Conservation (phyloP, 768 basidiomycete species). For the Harrya chromipes region DNA sequence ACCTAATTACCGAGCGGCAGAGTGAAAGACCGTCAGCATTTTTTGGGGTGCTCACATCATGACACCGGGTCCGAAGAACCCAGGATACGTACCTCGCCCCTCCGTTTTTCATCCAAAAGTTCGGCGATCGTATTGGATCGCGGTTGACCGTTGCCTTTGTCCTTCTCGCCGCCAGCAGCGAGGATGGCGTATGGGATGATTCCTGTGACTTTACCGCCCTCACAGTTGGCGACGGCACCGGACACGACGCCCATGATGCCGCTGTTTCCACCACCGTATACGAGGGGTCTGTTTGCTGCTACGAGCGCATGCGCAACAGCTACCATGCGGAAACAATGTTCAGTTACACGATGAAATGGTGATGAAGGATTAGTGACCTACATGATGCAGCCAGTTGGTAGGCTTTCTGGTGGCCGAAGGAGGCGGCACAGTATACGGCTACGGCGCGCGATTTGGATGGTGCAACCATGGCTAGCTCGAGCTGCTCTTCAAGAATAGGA, state of each 20-base stretch:
- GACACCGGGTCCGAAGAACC: background rate
- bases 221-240: conserved; percentile 49
- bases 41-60: background rate
- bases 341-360: background rate
- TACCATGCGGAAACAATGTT: conserved; percentile 23
- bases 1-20: conserved; percentile 14
- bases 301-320: conserved; percentile 77
- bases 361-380: conserved; percentile 36
- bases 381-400: conserved; percentile 69
- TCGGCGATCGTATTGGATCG: conserved; percentile 18
- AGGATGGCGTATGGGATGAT: conserved; percentile 78
- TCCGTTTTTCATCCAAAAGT: conserved; percentile 28
- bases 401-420: conserved; percentile 56
- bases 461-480: conserved; percentile 26
- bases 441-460: conserved; percentile 41
- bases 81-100: conserved; percentile 33
- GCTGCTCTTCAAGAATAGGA: conserved; percentile 6
- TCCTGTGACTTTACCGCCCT: conserved; percentile 72
- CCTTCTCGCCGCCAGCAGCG: conserved; percentile 58
- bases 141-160: conserved; percentile 37
- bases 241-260: conserved; percentile 90
- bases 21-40: conserved; percentile 11
- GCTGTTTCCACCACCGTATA: conserved; percentile 83
- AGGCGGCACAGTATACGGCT: conserved; percentile 87
- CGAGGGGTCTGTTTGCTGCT: conserved; percentile 52